These are phyloP conservation scores for Oidiodendron maius DNA, from an alignment of 495 filamentous ascomycete species.

Conservation along the genomic window DNA sequence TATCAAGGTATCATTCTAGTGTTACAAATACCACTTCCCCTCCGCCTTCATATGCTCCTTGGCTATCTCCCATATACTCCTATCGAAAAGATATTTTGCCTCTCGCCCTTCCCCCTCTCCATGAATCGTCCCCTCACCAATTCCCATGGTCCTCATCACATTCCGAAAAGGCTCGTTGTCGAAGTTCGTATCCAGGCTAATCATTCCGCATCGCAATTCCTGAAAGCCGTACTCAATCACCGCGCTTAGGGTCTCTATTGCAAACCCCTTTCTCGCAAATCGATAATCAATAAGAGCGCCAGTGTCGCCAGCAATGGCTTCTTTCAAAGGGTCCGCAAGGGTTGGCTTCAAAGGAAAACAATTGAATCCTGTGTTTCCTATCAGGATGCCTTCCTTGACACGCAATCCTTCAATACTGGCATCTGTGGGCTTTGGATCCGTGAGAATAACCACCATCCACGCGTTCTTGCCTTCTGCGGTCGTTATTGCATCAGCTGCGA, in stretches of 20 bases:
- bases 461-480: constrained; percentile 12
- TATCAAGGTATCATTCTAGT: neutral
- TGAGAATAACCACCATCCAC: constrained; percentile 2
- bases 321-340: neutral
- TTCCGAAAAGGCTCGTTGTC: constrained; percentile 5
- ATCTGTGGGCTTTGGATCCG: neutral
- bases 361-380: constrained; percentile 12
- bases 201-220: neutral
- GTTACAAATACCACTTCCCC: constrained; percentile 10
- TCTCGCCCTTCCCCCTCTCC: neutral
- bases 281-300: constrained; percentile 7
- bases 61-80: neutral
- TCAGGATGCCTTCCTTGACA: constrained; percentile 1
- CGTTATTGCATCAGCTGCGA: neutral
- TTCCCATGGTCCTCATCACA: constrained; percentile 7
- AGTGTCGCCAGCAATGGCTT: neutral
- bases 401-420: neutral
- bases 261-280: constrained; percentile 3
- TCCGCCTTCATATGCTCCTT: constrained; percentile 1
- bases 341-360: neutral
- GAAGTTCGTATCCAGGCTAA: constrained; percentile 1
- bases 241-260: constrained; percentile 6
- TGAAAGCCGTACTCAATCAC: constrained; percentile 10
- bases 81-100: neutral
- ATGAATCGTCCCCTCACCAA: neutral